Evolutionary conservation across 345 rosid species (phyloP), one percentile per base, ranked within the genome.

Genomic region (Psidium guajava): DNA sequence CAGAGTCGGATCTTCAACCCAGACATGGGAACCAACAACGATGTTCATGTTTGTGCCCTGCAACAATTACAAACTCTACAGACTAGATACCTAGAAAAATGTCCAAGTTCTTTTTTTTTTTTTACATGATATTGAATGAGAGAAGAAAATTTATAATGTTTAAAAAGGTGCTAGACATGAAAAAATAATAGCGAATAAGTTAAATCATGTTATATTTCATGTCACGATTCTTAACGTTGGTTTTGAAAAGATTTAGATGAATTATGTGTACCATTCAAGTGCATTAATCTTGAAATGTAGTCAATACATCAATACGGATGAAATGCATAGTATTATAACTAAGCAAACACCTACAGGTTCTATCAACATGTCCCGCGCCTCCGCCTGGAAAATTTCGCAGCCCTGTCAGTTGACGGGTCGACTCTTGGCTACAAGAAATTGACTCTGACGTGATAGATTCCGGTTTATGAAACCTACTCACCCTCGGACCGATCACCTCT

Each of bases 1-100:
- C 21, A 82, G 64, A 6, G 92, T 91, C 8, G 92, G 89, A 89
- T 95, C 95, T 87, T 80, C 93, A 86, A 94, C 91, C 99, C 99
- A 96, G 59, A 96, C 88, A 89, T 91, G 96, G 84, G 95, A 88
- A 87, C 95, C 98, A 59, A 90, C 88, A 61, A 86, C 81, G 74
- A 96, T 88, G 54, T 89, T 91, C 69, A 83, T 87, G 36, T 88
- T 83, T 89, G 89, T 90, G 25, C 82, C 90, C 93, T 91, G 90
- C 83, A 87, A 54, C 54, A 81, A 57, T 51, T 16, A 54, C 21
- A 53, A 81, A 82, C 25, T 16, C 6, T n/a, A 49, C 25, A 49
- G 22, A 81, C 40, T 18, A 69, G 40, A 69, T 69, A 69, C 47
- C 18, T 18, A 69, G 24, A 18, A 18, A 64, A 36, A 15, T 28